Conservation (phyloP, 768 basidiomycete genomes). For the Bullera alba region DNA sequence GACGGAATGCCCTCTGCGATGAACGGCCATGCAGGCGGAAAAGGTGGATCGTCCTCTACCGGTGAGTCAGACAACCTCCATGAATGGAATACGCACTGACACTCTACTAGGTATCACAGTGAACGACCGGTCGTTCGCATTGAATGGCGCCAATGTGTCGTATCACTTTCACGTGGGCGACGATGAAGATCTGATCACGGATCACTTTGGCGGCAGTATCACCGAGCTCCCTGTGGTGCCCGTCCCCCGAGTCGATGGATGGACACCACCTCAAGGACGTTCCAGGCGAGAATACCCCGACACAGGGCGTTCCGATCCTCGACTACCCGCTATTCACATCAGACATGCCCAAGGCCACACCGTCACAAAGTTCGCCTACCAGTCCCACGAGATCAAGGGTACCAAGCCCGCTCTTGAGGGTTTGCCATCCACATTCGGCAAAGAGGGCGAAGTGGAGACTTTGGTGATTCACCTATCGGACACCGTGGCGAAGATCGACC, state of each 20-base stretch:
- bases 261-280: neutral
- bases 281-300: constrained; percentile 17
- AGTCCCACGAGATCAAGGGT: constrained; percentile 3
- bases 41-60: too few relatives aligned
- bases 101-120: too few relatives aligned
- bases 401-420: constrained; percentile 16
- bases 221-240: neutral
- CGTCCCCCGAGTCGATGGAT: neutral
- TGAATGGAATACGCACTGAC: too few relatives aligned
- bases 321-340: constrained; percentile 21
- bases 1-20: neutral
- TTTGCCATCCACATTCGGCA: constrained; percentile 21
- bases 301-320: constrained; percentile 21
- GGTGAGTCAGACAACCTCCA: too few relatives aligned
- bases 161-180: constrained; percentile 9
- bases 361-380: constrained; percentile 10
- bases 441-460: constrained; percentile 5
- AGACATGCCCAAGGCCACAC: constrained; percentile 8
- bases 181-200: constrained; percentile 4
- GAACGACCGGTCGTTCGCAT: constrained; percentile 3
- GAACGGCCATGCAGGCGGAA: neutral
- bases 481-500: constrained; percentile 2
- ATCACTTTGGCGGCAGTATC: constrained; percentile 12
- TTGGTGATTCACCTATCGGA: constrained; percentile 18
- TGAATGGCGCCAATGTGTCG: neutral